Base-by-base conservation (phyloP, 805 yeast species). In the Blastobotrys chiropterorum region DNA sequence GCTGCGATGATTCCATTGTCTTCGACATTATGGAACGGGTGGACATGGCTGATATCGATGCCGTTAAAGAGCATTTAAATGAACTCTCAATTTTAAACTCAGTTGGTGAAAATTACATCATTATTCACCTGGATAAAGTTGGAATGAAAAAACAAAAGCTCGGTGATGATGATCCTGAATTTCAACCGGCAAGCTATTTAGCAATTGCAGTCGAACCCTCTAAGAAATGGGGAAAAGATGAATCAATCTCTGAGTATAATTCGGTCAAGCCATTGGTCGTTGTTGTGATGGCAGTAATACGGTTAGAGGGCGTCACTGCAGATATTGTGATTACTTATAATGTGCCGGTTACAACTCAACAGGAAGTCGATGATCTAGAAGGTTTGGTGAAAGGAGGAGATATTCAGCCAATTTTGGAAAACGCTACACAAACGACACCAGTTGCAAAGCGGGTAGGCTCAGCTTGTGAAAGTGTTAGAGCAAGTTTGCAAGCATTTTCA, bases 311-410 rank as follows among this genome's bases (percentile, higher is more conserved):
- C 47, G 79, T 70, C 0, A 69, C 68, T 1, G 82, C 90, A 0
- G 95, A 86, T 66, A 71, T 82, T 2, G 62, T 85, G 41, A 63
- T 86, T 13, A 75, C 85, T 2, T 73, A 78, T 60, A 83, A 84
- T 56, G 72, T 82, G 1, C 86, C 87, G 7, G 16, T 19, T 15
- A 48, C 22, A 7, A 17, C 50, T 4, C 11, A 40, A 21, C 22
- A 20, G 19, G 50, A 46, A 14, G 15, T 46, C 3, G 26, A 38
- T 3, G 49, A n/a, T 14, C 21, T 17, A 16, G 51, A 19, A 22
- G 26, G 16, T 60, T 80, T 13, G 60, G 58, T 7, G 56, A n/a
- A n/a, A n/a, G n/a, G n/a, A n/a, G n/a, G n/a, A n/a, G n/a, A n/a
- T n/a, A n/a, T n/a, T n/a, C n/a, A n/a, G n/a, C n/a, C n/a, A n/a